Conservation (phyloP, 441 rosid species). For the Arabidopsis lyrata region DNA sequence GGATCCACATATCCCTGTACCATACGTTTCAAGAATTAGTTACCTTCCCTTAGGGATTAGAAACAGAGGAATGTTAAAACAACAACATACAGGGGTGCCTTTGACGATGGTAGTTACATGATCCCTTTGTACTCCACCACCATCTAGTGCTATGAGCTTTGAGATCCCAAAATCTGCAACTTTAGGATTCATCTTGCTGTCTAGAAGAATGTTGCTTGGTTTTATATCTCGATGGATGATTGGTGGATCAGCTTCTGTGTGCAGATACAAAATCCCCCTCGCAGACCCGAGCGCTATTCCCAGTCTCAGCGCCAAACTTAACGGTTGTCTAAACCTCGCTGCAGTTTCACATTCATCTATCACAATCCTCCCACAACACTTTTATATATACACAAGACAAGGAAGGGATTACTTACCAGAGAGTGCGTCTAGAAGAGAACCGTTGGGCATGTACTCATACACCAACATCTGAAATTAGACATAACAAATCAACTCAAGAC, state of each 20-base stretch:
- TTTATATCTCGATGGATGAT: slow-evolving; percentile 87
- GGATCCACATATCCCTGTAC: slow-evolving; percentile 93
- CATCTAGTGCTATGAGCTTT: slow-evolving; percentile 69
- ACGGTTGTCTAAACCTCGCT: slow-evolving; percentile 42
- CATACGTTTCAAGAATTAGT: background rate
- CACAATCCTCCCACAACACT: background rate
- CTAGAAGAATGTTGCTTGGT: slow-evolving; percentile 86
- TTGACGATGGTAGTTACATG: slow-evolving; percentile 82
- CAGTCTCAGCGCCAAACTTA: slow-evolving; percentile 60
- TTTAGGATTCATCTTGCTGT: slow-evolving; percentile 71
- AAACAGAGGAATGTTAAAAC: background rate
- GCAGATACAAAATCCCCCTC: slow-evolving; percentile 88
- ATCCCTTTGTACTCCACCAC: slow-evolving; percentile 66
- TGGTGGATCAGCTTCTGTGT: slow-evolving; percentile 88
- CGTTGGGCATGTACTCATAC: slow-evolving; percentile 84
- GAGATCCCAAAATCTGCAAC: slow-evolving; percentile 95
- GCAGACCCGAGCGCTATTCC: slow-evolving; percentile 76
- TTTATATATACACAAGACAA: background rate
- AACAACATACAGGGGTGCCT: slow-evolving; percentile 81
- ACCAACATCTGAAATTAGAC: slow-evolving; percentile 76
- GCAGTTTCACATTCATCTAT: slow-evolving; percentile 27
- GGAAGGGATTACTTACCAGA: slow-evolving; percentile 52
- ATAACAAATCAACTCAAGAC: background rate
- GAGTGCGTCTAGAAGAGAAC: slow-evolving; percentile 81
- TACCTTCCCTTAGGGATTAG: background rate